Conservation (phyloP, 1,139 yeast species). For the Blastobotrys raffinosifermentans region DNA sequence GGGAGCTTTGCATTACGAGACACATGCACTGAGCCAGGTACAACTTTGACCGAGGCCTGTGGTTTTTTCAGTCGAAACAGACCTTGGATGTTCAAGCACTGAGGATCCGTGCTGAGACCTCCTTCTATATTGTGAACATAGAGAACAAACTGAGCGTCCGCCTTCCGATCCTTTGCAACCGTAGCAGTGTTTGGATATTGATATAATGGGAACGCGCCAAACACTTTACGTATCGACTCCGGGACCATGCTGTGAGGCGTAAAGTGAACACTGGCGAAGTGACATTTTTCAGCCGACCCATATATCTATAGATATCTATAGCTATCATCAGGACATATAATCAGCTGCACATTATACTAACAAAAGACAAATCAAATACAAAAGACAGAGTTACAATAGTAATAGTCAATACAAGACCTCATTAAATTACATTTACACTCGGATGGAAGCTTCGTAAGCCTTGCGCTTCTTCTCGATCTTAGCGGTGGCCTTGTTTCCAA, state of each 20-base stretch:
- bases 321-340: too few species aligned
- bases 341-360: too few species aligned
- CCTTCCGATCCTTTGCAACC: constrained; percentile 1
- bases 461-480: constrained; percentile 56
- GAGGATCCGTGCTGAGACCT: constrained; percentile 27
- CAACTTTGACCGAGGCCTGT: constrained; percentile 7
- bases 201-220: constrained; percentile 48
- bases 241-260: too few species aligned
- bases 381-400: too few species aligned
- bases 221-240: constrained; percentile 37
- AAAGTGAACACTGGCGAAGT: too few species aligned
- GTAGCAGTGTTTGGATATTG: constrained; percentile 6
- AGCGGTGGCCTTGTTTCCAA: constrained; percentile 89
- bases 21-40: constrained; percentile 12
- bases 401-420: too few species aligned
- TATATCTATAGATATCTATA: too few species aligned
- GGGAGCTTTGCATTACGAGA: constrained; percentile 21
- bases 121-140: constrained; percentile 24
- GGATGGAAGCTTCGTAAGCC: constrained; percentile 42
- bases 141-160: constrained; percentile 11
- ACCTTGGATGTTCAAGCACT: constrained; percentile 24
- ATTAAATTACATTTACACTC: constrained; percentile 29
- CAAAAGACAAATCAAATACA: too few species aligned
- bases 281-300: too few species aligned
- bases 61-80: constrained; percentile 15